Percentiles rank a stretch among this genome's conserved stretches.
Evolutionary conservation across 1,284 basidiomycete species (phyloP).

Genomic region (Schizophyllum amplum): DNA sequence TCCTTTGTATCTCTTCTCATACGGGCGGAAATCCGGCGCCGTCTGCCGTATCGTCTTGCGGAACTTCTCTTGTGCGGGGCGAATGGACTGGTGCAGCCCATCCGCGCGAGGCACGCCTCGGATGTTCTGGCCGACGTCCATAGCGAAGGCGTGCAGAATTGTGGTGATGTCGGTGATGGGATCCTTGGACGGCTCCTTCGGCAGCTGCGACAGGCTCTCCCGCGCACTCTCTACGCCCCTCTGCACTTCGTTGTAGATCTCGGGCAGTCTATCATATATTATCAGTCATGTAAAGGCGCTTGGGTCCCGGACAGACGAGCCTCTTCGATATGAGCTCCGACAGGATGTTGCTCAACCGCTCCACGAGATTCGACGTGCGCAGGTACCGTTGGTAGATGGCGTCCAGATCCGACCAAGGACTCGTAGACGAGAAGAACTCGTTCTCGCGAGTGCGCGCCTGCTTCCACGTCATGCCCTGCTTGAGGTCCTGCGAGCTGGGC

Average conservation of each 20-base stretch:
- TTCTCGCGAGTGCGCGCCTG: constrained; percentile 55
- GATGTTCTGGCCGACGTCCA: constrained; percentile 36
- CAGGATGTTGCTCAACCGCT: constrained; percentile 44
- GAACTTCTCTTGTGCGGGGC: constrained; percentile 40
- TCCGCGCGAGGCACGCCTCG: constrained; percentile 41
- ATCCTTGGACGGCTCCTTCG: constrained; percentile 44
- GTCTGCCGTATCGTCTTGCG: constrained; percentile 38
- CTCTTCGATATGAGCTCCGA: constrained; percentile 50
- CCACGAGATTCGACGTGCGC: constrained; percentile 46
- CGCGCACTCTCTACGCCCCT: constrained; percentile 34
- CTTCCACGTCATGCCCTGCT: constrained; percentile 46
- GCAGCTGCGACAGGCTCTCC: constrained; percentile 30
- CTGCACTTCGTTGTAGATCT: constrained; percentile 44
- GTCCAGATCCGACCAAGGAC: constrained; percentile 51
- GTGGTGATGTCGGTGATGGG: constrained; percentile 46
- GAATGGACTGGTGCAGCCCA: constrained; percentile 47
- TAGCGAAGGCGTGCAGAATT: constrained; percentile 37
- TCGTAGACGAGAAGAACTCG: constrained; percentile 52
- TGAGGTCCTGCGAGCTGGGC: constrained; percentile 48
- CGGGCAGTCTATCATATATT: constrained; percentile 43
- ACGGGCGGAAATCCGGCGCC: constrained; percentile 44
- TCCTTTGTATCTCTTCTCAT: constrained; percentile 22
- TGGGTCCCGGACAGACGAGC: constrained; percentile 27
- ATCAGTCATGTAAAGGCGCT: too few relatives aligned
- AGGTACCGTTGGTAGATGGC: constrained; percentile 41